Evolutionary conservation across 176 grass and related monocot genomes (phyloP), one percentile per base, ranked within the genome.

Genomic region (Rhynchospora pubera): DNA sequence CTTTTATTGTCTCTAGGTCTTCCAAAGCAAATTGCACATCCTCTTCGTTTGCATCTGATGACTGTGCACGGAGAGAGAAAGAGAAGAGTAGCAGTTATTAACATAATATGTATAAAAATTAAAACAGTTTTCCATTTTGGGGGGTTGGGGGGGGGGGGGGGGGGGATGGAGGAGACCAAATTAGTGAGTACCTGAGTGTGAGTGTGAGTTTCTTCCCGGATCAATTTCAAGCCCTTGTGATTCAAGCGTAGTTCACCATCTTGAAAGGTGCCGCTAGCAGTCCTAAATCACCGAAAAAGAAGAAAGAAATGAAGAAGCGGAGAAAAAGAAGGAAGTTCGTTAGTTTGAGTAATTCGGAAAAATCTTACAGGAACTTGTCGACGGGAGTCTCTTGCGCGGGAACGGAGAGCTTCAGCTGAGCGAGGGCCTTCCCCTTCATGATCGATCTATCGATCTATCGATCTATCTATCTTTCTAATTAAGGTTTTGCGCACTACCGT

Each of bases 1-100:
- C 89, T 91, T 98, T 93, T 75, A 98, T 91, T 68, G 91, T 84
- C 79, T 98, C 92, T 34, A 98, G 87, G 80, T 98, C 92, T 88
- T 94, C 95, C 85, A 89, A 83, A 59, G 87, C 88, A 62, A 94
- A 87, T 83, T 92, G 90, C 63, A 93, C 51, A 85, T 94, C 95
- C 83, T 92, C 89, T 57, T 89, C 89, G 72, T 91, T 92, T 53
- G 88, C 50, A 48, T 94, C 81, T 82, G 87, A 86, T 42, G 87
- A 82, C 74, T 94, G 83, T 79, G 68, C 62, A 22, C 23, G 88
- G 42, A 47, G 65, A 53, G 79, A 26, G 77, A 81, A 23, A 28
- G 58, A 81, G 57, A 82, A 2, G 68, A 87, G 18, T 77, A 2
- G n/a, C 79, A 75, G 28, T 50, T 57, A 32, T 77, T 53, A 84